Percentiles rank a stretch among this genome's conserved stretches.
phyloP scores from a whole-genome alignment of 2,329 filamentous ascomycete species.

The Aspergillus pseudoviridinutans region DNA sequence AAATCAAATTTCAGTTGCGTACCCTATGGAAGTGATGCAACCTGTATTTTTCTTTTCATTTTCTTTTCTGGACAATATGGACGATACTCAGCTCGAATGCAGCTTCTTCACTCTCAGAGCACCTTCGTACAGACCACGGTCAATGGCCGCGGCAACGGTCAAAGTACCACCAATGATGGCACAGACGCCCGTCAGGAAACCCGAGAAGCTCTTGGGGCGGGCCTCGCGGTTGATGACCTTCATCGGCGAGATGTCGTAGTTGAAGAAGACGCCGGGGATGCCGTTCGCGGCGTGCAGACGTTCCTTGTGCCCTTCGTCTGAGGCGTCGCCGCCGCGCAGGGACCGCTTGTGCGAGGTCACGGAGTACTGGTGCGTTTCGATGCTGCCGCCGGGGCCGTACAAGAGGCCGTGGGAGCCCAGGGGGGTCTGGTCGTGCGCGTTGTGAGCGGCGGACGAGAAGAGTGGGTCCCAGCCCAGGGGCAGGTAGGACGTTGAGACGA shows the following conservation, averaged over 20 bases:
- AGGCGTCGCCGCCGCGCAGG: slow-evolving; percentile 75
- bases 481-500: slow-evolving; percentile 91
- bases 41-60: not conserved
- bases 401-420: slow-evolving; percentile 68
- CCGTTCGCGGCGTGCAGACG: slow-evolving; percentile 83
- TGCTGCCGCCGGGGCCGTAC: slow-evolving; percentile 65
- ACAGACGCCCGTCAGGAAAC: slow-evolving; percentile 90
- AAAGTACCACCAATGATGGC: slow-evolving; percentile 92
- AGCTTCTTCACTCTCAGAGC: slow-evolving; percentile 81
- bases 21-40: not conserved
- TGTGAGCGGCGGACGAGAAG: slow-evolving; percentile 36
- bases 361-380: slow-evolving; percentile 98
- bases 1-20: not conserved
- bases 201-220: slow-evolving; percentile 80
- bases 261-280: slow-evolving; percentile 97
- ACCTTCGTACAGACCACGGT: slow-evolving; percentile 88
- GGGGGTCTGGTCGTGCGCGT: slow-evolving; percentile 51
- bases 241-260: slow-evolving; percentile 99
- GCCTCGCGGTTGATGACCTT: slow-evolving; percentile 98
- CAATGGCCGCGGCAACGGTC: slow-evolving; percentile 90
- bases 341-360: slow-evolving; percentile 96
- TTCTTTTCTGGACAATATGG: not conserved
- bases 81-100: slow-evolving; percentile 52
- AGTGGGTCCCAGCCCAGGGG: slow-evolving; percentile 81
- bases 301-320: slow-evolving; percentile 85